phyloP scores from a whole-genome alignment of 805 yeast species.

The Candida easanensis region DNA sequence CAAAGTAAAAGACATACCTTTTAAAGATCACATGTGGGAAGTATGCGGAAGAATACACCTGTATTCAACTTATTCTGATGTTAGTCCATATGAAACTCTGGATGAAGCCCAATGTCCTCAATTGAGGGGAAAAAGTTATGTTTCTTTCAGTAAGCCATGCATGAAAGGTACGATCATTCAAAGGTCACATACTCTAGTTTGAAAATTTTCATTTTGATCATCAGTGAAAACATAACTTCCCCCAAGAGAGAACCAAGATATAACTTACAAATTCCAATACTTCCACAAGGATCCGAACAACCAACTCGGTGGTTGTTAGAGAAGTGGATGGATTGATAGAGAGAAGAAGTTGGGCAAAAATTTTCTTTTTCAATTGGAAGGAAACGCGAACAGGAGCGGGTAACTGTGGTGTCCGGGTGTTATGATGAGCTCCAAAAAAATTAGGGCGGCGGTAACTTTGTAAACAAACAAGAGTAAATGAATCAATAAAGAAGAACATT shows the following conservation, averaged over 20 bases:
- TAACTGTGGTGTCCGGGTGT: slow-evolving; percentile 6
- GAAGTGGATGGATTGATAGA: too few relatives aligned
- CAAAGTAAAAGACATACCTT: slow-evolving; percentile 9
- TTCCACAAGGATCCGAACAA: neutral
- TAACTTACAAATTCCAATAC: slow-evolving; percentile 4
- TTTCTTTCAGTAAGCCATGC: slow-evolving; percentile 5
- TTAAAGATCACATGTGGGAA: slow-evolving; percentile 7
- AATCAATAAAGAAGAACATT: neutral
- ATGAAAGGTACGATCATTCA: slow-evolving; percentile 44
- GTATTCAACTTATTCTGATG: slow-evolving; percentile 10
- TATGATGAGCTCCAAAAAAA: slow-evolving; percentile 2
- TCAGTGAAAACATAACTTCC: slow-evolving; percentile 13
- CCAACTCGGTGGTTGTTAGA: neutral
- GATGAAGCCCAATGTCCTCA: too few relatives aligned
- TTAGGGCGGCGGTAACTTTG: neutral
- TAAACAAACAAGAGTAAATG: slow-evolving; percentile 6
- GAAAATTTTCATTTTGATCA: slow-evolving; percentile 35
- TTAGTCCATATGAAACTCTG: slow-evolving; percentile 1
- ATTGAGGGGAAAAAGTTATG: too few relatives aligned
- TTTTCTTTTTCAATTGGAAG: neutral
- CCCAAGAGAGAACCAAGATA: neutral
- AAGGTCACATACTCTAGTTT: slow-evolving; percentile 69
- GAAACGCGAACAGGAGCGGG: neutral
- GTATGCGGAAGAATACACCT: slow-evolving; percentile 21
- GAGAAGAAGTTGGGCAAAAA: neutral